Conservation (phyloP, 2,329 filamentous ascomycete genomes). For the Chaetomiaceae sp. region DNA sequence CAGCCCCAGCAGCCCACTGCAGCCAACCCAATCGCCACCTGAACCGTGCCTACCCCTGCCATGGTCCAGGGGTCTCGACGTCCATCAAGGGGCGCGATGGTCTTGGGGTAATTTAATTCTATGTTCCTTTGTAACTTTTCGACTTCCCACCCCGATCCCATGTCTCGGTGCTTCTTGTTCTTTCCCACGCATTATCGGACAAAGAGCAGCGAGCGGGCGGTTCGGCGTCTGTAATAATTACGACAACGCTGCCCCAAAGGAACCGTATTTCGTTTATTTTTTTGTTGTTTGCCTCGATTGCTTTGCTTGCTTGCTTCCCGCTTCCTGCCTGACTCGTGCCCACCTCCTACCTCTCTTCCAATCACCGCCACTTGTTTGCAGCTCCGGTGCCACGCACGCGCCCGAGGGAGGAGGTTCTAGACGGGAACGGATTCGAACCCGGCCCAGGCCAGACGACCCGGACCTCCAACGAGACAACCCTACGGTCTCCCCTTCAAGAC, state of each 20-base stretch:
- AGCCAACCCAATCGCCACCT: conserved; percentile 3
- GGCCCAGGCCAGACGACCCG: background rate
- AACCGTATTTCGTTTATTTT: too few relatives aligned
- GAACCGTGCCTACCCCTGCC: background rate
- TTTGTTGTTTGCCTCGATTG: conserved; percentile 5
- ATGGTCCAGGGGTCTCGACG: conserved; percentile 4
- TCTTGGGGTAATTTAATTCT: background rate
- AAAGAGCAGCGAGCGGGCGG: background rate
- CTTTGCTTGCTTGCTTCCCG: background rate
- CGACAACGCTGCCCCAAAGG: background rate
- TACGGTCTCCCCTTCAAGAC: too few relatives aligned
- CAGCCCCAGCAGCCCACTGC: background rate
- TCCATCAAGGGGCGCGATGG: conserved; percentile 4
- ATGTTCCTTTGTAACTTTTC: conserved; percentile 6
- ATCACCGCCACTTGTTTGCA: background rate
- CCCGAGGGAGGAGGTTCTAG: too few relatives aligned
- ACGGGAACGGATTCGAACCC: too few relatives aligned
- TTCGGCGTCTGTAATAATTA: conserved; percentile 1
- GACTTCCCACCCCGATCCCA: background rate
- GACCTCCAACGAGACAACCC: too few relatives aligned
- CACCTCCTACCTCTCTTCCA: background rate
- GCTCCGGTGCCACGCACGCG: background rate
- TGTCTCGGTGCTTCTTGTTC: background rate
- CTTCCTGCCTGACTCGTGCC: conserved; percentile 7
- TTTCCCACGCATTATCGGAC: background rate